Base-by-base conservation (phyloP, 441 rosid genomes). In the Populus trichocarpa region DNA sequence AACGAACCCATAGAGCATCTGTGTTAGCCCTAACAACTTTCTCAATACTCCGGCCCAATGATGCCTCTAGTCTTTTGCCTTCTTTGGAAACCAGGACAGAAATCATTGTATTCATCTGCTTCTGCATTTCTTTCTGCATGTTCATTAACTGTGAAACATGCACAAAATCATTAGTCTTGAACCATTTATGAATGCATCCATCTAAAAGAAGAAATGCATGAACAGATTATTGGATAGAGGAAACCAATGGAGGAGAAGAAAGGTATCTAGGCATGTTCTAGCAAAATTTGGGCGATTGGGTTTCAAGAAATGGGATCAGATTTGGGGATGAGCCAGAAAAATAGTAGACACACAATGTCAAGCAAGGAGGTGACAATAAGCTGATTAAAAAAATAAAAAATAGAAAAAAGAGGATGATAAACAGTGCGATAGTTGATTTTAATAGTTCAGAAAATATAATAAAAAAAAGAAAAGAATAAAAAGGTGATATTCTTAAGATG, bases 61-160 rank as follows among this genome's bases (percentile, higher is more conserved):
- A 85, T 85, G 87, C 84, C 87, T 94, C 98, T 73, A 96, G 79
- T 78, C 96, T 88, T 90, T 86, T 93, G 74, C 94, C 88, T 85
- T 96, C 98, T 87, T 92, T 92, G 53, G 87, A 78, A 63, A 91
- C 83, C 4, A 94, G 89, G 65, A 82, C 82, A 74, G 77, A 85
- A 74, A 91, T 88, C 81, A 87, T 83, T 76, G 76, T 87, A 23
- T 84, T 80, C 85, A 93, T 84, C 81, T 94, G 98, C 81, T 85
- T 94, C 88, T 92, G 94, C 95, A 90, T 85, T 81, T 94, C 99
- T 85, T 90, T 96, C 83, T 90, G 98, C 75, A 82, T 81, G 72
- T 74, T 82, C 84, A 91, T 61, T 76, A 93, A 61, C 99, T 93
- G 86, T 77, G 79, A 81, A 69, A 81, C 69, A 65, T 74, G 61